Percentiles rank a stretch among this genome's conserved stretches.
Evolutionary conservation across 805 yeast species (phyloP).

Genomic region (Yamadazyma akitaensis): DNA sequence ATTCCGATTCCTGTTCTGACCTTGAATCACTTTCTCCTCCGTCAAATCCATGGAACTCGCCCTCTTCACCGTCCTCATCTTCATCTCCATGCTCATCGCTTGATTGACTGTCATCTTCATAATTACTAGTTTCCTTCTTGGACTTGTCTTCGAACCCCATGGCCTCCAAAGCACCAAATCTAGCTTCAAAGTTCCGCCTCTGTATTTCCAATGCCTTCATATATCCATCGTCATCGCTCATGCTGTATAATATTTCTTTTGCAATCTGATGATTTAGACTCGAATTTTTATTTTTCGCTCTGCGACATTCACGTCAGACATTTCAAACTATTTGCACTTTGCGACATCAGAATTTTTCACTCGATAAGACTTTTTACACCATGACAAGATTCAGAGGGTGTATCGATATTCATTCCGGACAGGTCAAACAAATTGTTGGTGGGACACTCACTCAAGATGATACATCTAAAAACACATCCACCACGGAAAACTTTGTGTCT

Average conservation of each 20-base stretch:
- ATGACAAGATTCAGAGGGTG: conserved; percentile 94
- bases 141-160: conserved; percentile 37
- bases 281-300: background rate
- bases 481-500: conserved; percentile 69
- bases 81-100: conserved; percentile 17
- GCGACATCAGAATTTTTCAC: background rate
- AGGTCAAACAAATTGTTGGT: conserved; percentile 96
- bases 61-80: conserved; percentile 6
- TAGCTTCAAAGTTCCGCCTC: conserved; percentile 58
- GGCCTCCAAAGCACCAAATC: conserved; percentile 56
- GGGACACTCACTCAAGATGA: conserved; percentile 71
- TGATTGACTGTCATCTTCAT: conserved; percentile 18
- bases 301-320: background rate
- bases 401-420: conserved; percentile 91
- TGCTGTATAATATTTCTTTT: background rate
- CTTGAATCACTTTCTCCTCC: conserved; percentile 11
- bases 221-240: conserved; percentile 28
- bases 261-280: background rate
- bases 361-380: background rate
- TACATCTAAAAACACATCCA: conserved; percentile 18
- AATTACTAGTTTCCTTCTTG: conserved; percentile 15
- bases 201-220: conserved; percentile 46
- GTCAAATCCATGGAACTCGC: conserved; percentile 11
- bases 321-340: background rate
- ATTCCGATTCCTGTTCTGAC: conserved; percentile 16